Conservation (phyloP, 1,284 basidiomycete genomes). For the Hemileia vastatrix region DNA sequence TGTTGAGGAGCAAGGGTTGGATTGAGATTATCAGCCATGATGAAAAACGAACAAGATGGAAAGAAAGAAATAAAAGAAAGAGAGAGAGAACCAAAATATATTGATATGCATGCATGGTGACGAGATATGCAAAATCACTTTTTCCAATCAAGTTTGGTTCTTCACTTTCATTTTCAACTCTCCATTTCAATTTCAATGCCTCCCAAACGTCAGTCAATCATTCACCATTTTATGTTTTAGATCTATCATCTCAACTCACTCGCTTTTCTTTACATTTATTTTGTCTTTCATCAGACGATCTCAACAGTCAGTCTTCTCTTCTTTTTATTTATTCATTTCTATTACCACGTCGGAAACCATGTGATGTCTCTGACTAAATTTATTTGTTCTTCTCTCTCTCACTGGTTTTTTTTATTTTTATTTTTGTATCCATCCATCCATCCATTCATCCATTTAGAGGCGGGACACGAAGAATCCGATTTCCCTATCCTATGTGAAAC, state of each 20-base stretch:
- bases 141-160: not conserved
- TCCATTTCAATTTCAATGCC: not conserved
- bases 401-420: slow-evolving; percentile 1
- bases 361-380: not conserved
- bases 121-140: not conserved
- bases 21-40: not conserved
- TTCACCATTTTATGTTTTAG: not conserved
- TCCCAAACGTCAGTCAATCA: not conserved
- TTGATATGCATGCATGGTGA: not conserved
- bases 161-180: not conserved
- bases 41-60: not conserved
- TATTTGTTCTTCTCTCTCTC: not conserved
- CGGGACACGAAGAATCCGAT: slow-evolving; percentile 80
- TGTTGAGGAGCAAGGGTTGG: not conserved
- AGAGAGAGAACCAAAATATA: not conserved
- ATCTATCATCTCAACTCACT: not conserved
- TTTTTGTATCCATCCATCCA: not conserved
- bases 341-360: no score
- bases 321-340: not conserved
- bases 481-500: slow-evolving; percentile 65
- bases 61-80: not conserved
- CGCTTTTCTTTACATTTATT: not conserved
- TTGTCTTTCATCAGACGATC: slow-evolving; percentile 8
- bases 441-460: slow-evolving; percentile 46
- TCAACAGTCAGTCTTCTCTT: slow-evolving; percentile 13